Conservation (phyloP, 345 rosid genomes). For the Eutrema japonicum region DNA sequence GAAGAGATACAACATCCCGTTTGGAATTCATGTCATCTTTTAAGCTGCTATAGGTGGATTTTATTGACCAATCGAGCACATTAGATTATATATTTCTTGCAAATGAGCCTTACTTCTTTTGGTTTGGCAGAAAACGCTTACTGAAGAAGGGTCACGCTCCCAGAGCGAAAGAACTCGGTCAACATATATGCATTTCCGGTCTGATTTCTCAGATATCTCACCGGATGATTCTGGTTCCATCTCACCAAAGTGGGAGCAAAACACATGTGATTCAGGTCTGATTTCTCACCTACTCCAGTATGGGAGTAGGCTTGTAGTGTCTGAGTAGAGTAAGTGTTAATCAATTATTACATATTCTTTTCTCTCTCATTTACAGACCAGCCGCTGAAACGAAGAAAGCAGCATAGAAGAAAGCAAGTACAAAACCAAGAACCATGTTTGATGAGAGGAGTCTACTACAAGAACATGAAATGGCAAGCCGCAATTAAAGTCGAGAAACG, state of each 20-base stretch:
- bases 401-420: conserved; percentile 80
- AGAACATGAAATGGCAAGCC: conserved; percentile 99
- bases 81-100: background rate
- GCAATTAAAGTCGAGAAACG: conserved; percentile 97
- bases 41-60: background rate
- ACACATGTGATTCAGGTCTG: conserved; percentile 22
- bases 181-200: conserved; percentile 25
- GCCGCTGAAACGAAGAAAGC: conserved; percentile 88
- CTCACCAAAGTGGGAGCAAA: conserved; percentile 30
- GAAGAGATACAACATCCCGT: background rate
- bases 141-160: background rate
- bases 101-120: conserved; percentile 20
- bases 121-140: conserved; percentile 20
- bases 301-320: conserved; percentile 10
- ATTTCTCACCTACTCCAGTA: background rate
- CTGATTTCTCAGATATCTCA: conserved; percentile 31
- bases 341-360: background rate
- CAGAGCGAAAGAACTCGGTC: conserved; percentile 23
- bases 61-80: background rate
- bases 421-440: conserved; percentile 91
- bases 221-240: conserved; percentile 25
- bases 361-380: conserved; percentile 54
- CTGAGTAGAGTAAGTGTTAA: conserved; percentile 1
- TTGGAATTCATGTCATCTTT: background rate
- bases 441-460: conserved; percentile 98